Percentiles rank a stretch among this genome's conserved stretches.
phyloP scores from a whole-genome alignment of 1,284 basidiomycete genomes.

The Agaricales sp. region DNA sequence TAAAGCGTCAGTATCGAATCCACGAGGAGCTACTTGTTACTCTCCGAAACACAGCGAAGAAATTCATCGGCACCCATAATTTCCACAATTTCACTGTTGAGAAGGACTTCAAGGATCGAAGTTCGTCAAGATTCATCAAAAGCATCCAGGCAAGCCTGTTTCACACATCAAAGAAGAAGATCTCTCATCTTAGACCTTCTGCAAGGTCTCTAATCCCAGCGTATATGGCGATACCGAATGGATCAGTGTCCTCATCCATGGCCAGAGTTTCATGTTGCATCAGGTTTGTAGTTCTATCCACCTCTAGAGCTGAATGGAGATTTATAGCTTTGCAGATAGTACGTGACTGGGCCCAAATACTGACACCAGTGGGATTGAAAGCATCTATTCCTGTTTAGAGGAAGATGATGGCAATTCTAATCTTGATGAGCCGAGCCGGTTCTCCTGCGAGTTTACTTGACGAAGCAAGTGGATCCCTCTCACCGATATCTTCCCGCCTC shows the following conservation, averaged over 20 bases:
- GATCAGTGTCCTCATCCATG: conserved; percentile 90
- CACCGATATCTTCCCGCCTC: background rate
- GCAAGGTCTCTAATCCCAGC: conserved; percentile 65
- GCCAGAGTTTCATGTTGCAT: conserved; percentile 98
- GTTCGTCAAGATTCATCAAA: conserved; percentile 80
- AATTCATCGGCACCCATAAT: conserved; percentile 81
- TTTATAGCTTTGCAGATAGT: conserved; percentile 25
- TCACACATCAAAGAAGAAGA: background rate
- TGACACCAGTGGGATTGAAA: conserved; percentile 14
- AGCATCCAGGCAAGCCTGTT: conserved; percentile 65
- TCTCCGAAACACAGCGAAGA: conserved; percentile 45
- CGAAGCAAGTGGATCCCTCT: conserved; percentile 34
- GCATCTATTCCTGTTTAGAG: conserved; percentile 42
- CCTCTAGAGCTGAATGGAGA: conserved; percentile 14
- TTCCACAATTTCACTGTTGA: conserved; percentile 98
- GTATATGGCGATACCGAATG: conserved; percentile 91
- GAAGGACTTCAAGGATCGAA: conserved; percentile 75
- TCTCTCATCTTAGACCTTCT: background rate
- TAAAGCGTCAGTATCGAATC: conserved; percentile 18
- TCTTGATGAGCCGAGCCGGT: conserved; percentile 68
- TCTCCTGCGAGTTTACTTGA: conserved; percentile 69
- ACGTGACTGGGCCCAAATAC: conserved; percentile 7
- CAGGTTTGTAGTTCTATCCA: conserved; percentile 42
- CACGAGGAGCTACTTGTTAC: conserved; percentile 41
- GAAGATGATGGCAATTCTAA: conserved; percentile 92